Evolutionary conservation across 371 early-diverging fungal genomes (phyloP).

Genomic region (Mucor irregularis): DNA sequence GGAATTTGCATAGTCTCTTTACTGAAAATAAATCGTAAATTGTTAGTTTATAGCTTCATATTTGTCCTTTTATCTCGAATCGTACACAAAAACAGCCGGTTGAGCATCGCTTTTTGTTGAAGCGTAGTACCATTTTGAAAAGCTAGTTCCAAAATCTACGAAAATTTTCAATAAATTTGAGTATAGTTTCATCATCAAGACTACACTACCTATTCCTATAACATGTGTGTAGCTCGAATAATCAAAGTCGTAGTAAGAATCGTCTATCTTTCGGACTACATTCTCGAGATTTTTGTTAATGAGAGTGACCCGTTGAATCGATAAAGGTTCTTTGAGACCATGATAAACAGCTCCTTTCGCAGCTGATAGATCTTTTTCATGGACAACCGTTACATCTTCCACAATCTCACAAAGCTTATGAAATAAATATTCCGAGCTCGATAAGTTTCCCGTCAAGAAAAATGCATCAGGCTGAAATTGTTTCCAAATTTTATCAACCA

Average conservation of each 20-base stretch:
- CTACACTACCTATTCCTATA: slow-evolving; percentile 14
- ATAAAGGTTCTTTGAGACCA: neutral
- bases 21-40: neutral
- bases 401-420: neutral
- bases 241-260: neutral
- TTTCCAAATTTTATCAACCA: slow-evolving; percentile 3
- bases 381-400: neutral
- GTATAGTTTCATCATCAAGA: too few species aligned
- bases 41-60: too few species aligned
- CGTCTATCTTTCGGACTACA: neutral
- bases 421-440: slow-evolving; percentile 1
- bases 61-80: too few species aligned
- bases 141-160: slow-evolving; percentile 49
- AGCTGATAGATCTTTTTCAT: slow-evolving; percentile 1
- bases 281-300: neutral
- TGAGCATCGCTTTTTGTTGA: neutral
- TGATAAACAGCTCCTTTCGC: slow-evolving; percentile 6
- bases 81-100: slow-evolving; percentile 4
- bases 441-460: slow-evolving; percentile 7
- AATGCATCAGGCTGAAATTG: neutral
- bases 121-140: slow-evolving; percentile 15
- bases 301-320: slow-evolving; percentile 1
- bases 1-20: slow-evolving; percentile 3
- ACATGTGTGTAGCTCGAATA: slow-evolving; percentile 15
- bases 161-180: too few species aligned